Evolutionary conservation across 768 basidiomycete species (phyloP), one percentile per base, ranked within the genome.

Genomic region (Mycena vitilis): DNA sequence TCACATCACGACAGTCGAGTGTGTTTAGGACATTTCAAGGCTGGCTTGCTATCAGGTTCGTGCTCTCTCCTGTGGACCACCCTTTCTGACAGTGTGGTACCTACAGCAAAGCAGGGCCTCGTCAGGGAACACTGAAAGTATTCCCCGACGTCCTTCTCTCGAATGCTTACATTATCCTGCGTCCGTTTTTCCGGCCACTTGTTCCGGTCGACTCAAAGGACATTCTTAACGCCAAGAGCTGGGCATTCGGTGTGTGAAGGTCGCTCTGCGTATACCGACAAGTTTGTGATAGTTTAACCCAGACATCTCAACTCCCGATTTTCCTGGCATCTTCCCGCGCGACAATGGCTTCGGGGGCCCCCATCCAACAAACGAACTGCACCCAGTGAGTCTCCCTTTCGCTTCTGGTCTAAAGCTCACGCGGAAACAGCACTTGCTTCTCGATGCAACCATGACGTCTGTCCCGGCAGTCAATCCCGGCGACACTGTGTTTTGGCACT

Each of bases 401-500:
- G 83, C 76, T 34, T 77, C 82, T 25, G 70, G 64, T 20, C 79
- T 79, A 1, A 86, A 90, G 69, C 87, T 88, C 5, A 54, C 38
- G 15, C 11, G 36, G 2, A 57, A 25, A n/a, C 52, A 71, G 66
- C 88, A 92, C 73, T 76, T 91, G 45, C 76, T 78, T 63, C 82
- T 90, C 15, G 80, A 82, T 1, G 74, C 82, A 44, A 88, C 87
- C 12, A 90, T 92, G 88, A 84, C 85, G 34, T 84, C 85, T n/a
- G 79, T 90, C 13, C 90, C 90, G 10, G 81, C 77, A 58, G 89
- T 92, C 13, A 78, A 80, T 49, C 89, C 91, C 0, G 91, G 91
- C 5, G 91, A 91, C 74, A 87, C 88, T 78, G 87, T 89, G 2
- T 89, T 87, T 76, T 91, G 89, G 87, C 88, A 89, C 70, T 87